Evolutionary conservation across 257 asterid species (phyloP).

Genomic region (Euphrasia confusa): DNA sequence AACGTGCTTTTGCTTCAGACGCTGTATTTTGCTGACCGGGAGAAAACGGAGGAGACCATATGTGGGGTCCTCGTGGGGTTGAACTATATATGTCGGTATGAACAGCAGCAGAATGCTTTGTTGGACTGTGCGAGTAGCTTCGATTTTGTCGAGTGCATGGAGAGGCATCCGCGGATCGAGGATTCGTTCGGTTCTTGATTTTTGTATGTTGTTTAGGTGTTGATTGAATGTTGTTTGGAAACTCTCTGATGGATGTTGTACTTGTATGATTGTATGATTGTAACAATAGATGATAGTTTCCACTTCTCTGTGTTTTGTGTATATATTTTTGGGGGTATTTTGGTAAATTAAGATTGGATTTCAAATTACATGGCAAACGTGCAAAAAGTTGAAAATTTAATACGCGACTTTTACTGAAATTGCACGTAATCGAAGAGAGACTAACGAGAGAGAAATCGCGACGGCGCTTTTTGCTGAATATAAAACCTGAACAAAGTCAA

Average conservation of each 20-base stretch:
- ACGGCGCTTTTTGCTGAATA: no score
- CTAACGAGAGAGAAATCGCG: no score
- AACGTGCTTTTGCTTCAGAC: slow-evolving; percentile 85
- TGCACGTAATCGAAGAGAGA: no score
- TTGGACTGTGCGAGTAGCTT: slow-evolving; percentile 91
- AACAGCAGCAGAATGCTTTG: slow-evolving; percentile 84
- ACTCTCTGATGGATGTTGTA: no score
- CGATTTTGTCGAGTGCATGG: slow-evolving; percentile 69
- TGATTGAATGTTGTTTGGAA: slow-evolving; percentile 3
- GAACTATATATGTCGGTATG: slow-evolving; percentile 82
- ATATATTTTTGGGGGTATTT: no score
- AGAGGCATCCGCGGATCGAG: slow-evolving; percentile 49
- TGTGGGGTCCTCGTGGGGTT: slow-evolving; percentile 78
- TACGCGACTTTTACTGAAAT: no score
- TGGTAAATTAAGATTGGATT: no score
- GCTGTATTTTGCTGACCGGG: slow-evolving; percentile 70
- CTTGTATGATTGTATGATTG: slow-evolving; percentile 13
- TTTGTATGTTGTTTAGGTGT: neutral
- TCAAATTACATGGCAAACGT: no score
- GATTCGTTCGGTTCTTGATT: slow-evolving; percentile 42
- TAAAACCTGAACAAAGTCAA: no score
- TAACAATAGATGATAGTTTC: slow-evolving; percentile 21
- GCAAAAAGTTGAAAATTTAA: no score
- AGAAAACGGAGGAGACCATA: slow-evolving; percentile 64
- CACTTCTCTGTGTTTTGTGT: neutral